Base-by-base conservation (phyloP, 2,329 filamentous ascomycete genomes). In the Ophiostoma populinum region DNA sequence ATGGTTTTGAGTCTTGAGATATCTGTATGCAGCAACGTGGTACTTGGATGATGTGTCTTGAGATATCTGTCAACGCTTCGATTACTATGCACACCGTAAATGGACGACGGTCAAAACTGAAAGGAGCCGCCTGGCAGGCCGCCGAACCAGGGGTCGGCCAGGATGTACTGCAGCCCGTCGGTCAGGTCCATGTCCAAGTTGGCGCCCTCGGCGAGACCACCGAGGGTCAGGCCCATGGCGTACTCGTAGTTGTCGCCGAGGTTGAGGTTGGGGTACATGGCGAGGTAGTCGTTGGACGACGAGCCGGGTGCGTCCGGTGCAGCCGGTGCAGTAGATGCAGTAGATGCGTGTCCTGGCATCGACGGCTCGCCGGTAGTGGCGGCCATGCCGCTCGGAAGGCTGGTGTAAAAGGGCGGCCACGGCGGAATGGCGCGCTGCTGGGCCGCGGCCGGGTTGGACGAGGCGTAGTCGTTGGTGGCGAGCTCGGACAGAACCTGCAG, bases 401-500 rank as follows among this genome's bases (percentile, higher is more conserved):
- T 35, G 20, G 31, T 34, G 33, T 40, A 35, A 11, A 36, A 40
- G 6, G 38, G 34, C n/a, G 34, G 21, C 38, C 38, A 40, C 19
- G 34, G 16, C 22, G 38, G 25, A 3, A 36, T 26, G 11, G 34
- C 16, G 24, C 10, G 37, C 15, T 10, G 33, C 18, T 15, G 32
- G 18, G 7, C 33, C 25, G 9, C 12, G 19, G 6, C 21, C 25
- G 1, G 17, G 17, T 7, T 19, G n/a, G n/a, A n/a, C n/a, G n/a
- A n/a, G n/a, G 45, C 40, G 19, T 49, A 49, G 28, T 60, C 56
- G 33, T 61, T 58, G 22, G 61, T 63, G n/a, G 66, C 66, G 22
- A 70, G 61, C 44, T 71, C 67, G 24, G 67, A 70, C 6, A 71
- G 57, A 17, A 71, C 54, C 35, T 70, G 63, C 4, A 71, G 56